These are phyloP conservation scores for Nemania sp. DNA, from an alignment of 2,329 filamentous ascomycete species.

Conservation along the genomic window DNA sequence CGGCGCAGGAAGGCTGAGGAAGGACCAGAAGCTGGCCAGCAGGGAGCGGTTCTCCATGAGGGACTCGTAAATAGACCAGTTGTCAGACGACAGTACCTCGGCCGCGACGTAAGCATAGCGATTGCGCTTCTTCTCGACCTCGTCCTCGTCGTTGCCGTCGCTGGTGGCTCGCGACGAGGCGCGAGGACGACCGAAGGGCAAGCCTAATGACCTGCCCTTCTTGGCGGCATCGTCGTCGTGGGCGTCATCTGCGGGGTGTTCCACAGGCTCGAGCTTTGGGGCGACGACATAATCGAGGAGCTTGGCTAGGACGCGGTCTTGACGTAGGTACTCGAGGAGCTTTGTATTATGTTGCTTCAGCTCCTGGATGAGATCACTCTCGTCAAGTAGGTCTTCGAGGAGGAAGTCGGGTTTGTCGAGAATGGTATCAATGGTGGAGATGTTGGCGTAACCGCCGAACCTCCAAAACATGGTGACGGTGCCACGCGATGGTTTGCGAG, in stretches of 20 bases:
- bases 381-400: conserved; percentile 94
- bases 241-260: conserved; percentile 60
- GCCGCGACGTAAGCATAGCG: conserved; percentile 94
- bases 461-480: conserved; percentile 94
- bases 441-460: conserved; percentile 98
- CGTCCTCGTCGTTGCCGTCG: conserved; percentile 71
- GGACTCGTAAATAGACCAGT: conserved; percentile 95
- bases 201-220: conserved; percentile 55
- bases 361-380: conserved; percentile 96
- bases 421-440: conserved; percentile 95
- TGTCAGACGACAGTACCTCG: conserved; percentile 93
- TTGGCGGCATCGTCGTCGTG: conserved; percentile 54
- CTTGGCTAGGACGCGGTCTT: conserved; percentile 84
- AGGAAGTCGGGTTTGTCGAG: conserved; percentile 97
- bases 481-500: conserved; percentile 27
- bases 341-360: conserved; percentile 98
- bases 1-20: conserved; percentile 84
- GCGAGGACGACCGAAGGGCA: conserved; percentile 64
- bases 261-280: conserved; percentile 72
- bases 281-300: conserved; percentile 93
- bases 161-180: conserved; percentile 65
- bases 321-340: conserved; percentile 93
- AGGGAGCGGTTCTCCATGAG: conserved; percentile 85
- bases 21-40: conserved; percentile 89
- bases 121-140: conserved; percentile 89